Conservation (phyloP, 2,329 filamentous ascomycete genomes). For the Paraphoma chrysanthemicola region DNA sequence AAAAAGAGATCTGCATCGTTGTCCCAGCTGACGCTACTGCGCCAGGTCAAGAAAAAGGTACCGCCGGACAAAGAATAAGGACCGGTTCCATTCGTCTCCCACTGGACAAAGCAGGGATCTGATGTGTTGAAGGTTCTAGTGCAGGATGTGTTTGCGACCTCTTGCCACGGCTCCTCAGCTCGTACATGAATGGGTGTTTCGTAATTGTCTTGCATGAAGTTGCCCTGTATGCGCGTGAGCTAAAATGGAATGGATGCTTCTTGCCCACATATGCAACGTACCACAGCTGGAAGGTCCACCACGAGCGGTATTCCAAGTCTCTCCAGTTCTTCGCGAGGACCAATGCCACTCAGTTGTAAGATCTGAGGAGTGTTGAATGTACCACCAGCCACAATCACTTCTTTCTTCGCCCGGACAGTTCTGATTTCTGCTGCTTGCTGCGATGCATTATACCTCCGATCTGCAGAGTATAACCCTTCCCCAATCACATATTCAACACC, state of each 20-base stretch:
- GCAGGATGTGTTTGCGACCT: neutral
- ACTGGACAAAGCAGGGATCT: neutral
- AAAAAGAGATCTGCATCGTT: constrained; percentile 25
- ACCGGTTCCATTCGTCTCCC: too few relatives aligned
- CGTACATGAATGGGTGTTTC: constrained; percentile 52
- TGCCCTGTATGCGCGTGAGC: constrained; percentile 35
- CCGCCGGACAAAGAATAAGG: too few relatives aligned
- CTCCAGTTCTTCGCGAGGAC: constrained; percentile 59
- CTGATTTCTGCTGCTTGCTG: constrained; percentile 32
- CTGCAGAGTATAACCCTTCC: constrained; percentile 46
- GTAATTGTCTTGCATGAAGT: constrained; percentile 67
- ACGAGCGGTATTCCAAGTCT: constrained; percentile 60
- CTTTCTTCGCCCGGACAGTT: constrained; percentile 22
- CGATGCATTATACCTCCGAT: constrained; percentile 41
- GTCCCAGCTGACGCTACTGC: neutral
- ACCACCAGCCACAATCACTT: constrained; percentile 48
- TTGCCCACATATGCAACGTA: too few relatives aligned
- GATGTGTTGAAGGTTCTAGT: neutral
- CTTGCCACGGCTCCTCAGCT: constrained; percentile 6
- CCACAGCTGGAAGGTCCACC: constrained; percentile 61
- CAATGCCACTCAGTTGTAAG: constrained; percentile 61
- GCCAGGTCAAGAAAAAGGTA: too few relatives aligned
- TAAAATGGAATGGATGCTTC: too few relatives aligned
- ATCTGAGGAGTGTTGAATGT: constrained; percentile 69
- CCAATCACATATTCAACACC: constrained; percentile 50